Base-by-base conservation (phyloP, 108 stramenopile genomes). In the Nitzschia putrida region DNA sequence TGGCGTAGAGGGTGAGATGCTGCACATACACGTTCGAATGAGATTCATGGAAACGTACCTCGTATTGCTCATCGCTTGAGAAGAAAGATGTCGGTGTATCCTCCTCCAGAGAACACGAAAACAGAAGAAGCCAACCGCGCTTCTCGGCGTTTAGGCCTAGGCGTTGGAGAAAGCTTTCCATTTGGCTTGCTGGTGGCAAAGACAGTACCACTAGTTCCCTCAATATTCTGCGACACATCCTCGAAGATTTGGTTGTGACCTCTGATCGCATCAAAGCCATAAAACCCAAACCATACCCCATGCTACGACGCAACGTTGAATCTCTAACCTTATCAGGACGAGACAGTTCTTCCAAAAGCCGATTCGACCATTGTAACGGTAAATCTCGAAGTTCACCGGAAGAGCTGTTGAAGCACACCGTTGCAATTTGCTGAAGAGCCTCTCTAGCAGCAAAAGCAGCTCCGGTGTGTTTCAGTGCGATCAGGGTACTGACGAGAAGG, bases 241-340 rank as follows among this genome's bases (percentile, higher is more conserved):
- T 18, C 16, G 53, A 29, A 10, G 55, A 43, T 38, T 64, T 64
- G 10, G 39, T 34, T 8, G 66, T 34, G 20, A 80, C 64, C 53
- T 83, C 81, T 21, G 88, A 63, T 60, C 85, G 57, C 80, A 89
- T 80, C 7, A 89, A 60, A 0, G 83, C 61, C 43, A 89, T 57
- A 37, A 89, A 86, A 20, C 88, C 88, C 10, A 89, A 61, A 14
- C 68, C 88, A 76, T 86, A 89, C 0, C 88, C 88, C 7, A 84
- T 85, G 24, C 80, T 81, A 43, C 88, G 53, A 22, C 88, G 57
- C 3, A 89, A 64, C 0, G 88, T 89, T n/a, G 83, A 85, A 61
- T 89, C 77, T 37, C 83, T 63, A 45, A 85, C 76, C 55, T 61
- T 80, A 18, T 85, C 83, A 9, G 63, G 26, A n/a, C 63, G 41